Evolutionary conservation across 306 rosid species (phyloP), one percentile per base, ranked within the genome.

Genomic region (Lablab purpureus): DNA sequence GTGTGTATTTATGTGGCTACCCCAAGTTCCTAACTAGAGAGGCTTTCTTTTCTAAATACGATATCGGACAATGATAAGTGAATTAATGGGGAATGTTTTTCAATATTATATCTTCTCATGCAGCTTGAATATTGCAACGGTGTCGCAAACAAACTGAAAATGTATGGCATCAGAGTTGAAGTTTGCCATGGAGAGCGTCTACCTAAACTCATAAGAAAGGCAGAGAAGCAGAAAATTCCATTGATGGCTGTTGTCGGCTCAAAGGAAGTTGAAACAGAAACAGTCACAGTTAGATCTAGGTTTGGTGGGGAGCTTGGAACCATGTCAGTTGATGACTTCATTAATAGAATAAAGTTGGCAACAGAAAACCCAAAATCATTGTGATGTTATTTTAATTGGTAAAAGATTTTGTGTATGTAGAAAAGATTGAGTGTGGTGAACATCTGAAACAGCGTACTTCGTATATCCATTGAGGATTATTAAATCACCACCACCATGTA

Each of bases 211-310:
- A 93, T 95, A 62, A 95, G 99, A 82, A 95, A 95, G 77, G 90
- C 98, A 46, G 99, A 95, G 87, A 93, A 89, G 74, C 98, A 90
- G 87, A 93, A 83, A 81, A 84, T 93, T 70, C 99, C 99, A 22
- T 81, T 95, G 55, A 95, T 95, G 99, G 99, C 93, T 32, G 99
- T 95, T 81, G 98, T 91, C 10, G 99, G 99, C 2, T 36, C 92
- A 47, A 91, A 93, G 89, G 99, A 95, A 87, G 88, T 90, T 34
- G 99, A 95, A 83, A 87, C 88, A 10, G 54, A 83, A 23, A 84
- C 94, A 7, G 90, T 95, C 59, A 93, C 99, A 1, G 88, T 95
- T 72, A 83, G 99, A 84, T 87, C 97, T 46, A 90, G 99, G 84
- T 91, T 84, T 58, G 96, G 92, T 2, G 99, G 97, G 62, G 98